Conservation (phyloP, 352 stramenopile species). For the Phytopythium sindhum region DNA sequence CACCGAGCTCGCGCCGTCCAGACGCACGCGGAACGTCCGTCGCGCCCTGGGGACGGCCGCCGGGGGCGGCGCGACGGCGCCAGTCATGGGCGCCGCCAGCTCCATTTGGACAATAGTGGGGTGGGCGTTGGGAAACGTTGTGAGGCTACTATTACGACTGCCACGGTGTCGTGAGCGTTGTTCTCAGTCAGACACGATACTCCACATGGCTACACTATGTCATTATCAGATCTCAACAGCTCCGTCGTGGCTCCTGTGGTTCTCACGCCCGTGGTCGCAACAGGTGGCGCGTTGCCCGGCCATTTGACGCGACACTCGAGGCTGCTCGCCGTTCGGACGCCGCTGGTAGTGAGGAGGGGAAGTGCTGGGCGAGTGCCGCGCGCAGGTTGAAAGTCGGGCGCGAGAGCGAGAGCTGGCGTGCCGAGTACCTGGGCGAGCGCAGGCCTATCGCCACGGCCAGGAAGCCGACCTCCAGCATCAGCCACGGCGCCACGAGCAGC, state of each 20-base stretch:
- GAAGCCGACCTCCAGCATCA: slow-evolving; percentile 52
- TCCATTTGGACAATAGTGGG: background rate
- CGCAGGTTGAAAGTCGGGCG: slow-evolving; percentile 56
- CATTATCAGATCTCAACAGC: background rate
- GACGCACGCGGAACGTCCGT: slow-evolving; percentile 49
- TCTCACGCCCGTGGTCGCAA: too few species aligned
- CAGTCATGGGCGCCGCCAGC: background rate
- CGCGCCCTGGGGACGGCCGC: background rate
- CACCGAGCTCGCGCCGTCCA: slow-evolving; percentile 34
- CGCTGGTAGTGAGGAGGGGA: slow-evolving; percentile 10
- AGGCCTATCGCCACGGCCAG: slow-evolving; percentile 53
- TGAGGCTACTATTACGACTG: background rate
- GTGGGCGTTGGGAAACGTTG: background rate
- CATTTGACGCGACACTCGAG: too few species aligned
- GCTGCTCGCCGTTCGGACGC: background rate
- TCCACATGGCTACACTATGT: background rate
- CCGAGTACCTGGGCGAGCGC: slow-evolving; percentile 51
- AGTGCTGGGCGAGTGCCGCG: slow-evolving; percentile 45
- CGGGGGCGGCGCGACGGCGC: too few species aligned
- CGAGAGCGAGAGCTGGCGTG: slow-evolving; percentile 50
- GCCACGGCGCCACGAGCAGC: slow-evolving; percentile 48
- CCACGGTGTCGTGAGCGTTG: background rate
- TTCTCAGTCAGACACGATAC: background rate
- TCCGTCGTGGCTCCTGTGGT: too few species aligned
- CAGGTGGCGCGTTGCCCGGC: too few species aligned